A percentile compares a stretch with the other conserved stretches of the same genome.
Evolutionary conservation across 305 asterid species (phyloP).

Genomic region (Fraxinus xanthoxyloides): DNA sequence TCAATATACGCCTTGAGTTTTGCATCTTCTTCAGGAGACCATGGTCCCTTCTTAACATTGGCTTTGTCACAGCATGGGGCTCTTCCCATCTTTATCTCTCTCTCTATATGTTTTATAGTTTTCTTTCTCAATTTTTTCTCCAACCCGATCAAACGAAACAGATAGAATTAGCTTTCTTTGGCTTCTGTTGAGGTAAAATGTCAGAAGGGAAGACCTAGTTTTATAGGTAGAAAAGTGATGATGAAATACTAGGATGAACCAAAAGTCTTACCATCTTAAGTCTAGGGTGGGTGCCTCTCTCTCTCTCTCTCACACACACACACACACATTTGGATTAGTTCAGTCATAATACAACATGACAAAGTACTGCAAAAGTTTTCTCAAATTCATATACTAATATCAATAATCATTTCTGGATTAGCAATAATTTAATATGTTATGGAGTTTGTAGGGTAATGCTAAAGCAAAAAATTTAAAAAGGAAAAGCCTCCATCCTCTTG

Average conservation of each 20-base stretch:
- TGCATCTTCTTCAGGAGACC: slow-evolving; percentile 6
- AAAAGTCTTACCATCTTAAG: not conserved
- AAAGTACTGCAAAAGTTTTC: not conserved
- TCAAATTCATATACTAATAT: not conserved
- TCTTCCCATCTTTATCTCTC: not conserved
- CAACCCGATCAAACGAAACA: not conserved
- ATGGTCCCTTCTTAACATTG: slow-evolving; percentile 5
- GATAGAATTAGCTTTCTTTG: not conserved
- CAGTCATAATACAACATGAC: not conserved
- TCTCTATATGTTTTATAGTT: not conserved
- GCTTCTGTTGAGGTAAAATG: not conserved
- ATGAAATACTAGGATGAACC: not conserved
- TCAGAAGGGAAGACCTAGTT: not conserved
- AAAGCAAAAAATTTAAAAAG: not conserved
- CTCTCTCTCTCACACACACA: not conserved
- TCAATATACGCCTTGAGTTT: slow-evolving; percentile 4
- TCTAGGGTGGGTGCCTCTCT: not conserved
- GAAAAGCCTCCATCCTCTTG: not conserved
- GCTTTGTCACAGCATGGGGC: slow-evolving; percentile 11
- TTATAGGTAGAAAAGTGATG: not conserved
- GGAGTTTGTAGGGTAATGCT: not conserved
- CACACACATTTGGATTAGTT: slow-evolving; percentile 6
- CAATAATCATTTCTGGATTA: not conserved
- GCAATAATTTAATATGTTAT: not conserved
- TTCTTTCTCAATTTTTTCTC: not conserved